Base-by-base conservation (phyloP, 148 eudicot species). In the Vaccinium darrowii region DNA sequence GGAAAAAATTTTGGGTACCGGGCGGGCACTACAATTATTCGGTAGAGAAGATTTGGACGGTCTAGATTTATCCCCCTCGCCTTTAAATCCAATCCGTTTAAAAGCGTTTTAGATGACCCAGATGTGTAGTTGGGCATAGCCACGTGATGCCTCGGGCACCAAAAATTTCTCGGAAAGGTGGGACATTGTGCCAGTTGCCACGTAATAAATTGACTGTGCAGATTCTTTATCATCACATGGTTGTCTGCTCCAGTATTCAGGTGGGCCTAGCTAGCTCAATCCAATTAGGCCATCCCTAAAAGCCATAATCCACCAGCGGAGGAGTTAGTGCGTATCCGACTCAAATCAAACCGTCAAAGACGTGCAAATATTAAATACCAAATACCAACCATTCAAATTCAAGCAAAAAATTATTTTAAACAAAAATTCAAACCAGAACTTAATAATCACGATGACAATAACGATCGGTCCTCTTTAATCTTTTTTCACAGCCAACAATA, bases 301-400 rank as follows among this genome's bases (percentile, higher is more conserved):
- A 43, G 47, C 60, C 62, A 57, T 57, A 12, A 19, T 8, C 78
- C 18, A 74, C 18, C 51, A 43, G 78, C 23, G 19, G 18, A 74
- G 50, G 50, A 75, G 5, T 23, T 47, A 47, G 79, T 76, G 54
- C 79, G 2, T 76, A 47, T 43, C 80, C 33, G 15, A 50, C 33
- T 52, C 80, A 76, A 76, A 76, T 30, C 25, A 50, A 52, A 21
- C 12, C 51, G 23, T 21, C 53, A 47, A 43, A 47, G 53, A 76
- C 54, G 25, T 47, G 47, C 54, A 4, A 65, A 30, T 23, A 65
- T 25, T 30, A 10, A 23, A 65, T 27, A 23, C 72, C 30, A 65
- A 65, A 23, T 7, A 78, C 80, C 60, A 78, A 78, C 80, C 80
- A 78, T 78, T 78, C 80, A 51, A 73, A 52, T 51, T 78, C 27